Percentiles rank a stretch among this genome's conserved stretches.
phyloP scores from a whole-genome alignment of 495 filamentous ascomycete species.

The Aspergillus funiculosus region DNA sequence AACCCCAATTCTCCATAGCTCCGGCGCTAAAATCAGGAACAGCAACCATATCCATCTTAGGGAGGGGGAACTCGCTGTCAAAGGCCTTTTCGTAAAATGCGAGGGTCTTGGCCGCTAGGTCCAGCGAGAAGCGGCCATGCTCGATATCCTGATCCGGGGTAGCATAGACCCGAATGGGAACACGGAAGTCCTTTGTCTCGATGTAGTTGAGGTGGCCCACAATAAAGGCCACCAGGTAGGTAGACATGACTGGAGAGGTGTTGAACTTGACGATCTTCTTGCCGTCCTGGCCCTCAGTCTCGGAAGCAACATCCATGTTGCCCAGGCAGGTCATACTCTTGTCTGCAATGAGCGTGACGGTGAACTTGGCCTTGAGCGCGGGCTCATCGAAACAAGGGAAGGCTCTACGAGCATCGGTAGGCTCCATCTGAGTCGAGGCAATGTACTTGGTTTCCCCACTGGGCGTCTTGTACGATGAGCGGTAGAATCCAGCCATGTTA shows the following conservation, averaged over 20 bases:
- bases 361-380: slow-evolving; percentile 62
- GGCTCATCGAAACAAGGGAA: slow-evolving; percentile 71
- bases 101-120: slow-evolving; percentile 54
- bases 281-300: slow-evolving; percentile 49
- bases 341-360: slow-evolving; percentile 58
- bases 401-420: slow-evolving; percentile 58
- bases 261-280: slow-evolving; percentile 63
- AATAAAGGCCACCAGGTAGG: slow-evolving; percentile 64
- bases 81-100: slow-evolving; percentile 53
- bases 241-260: slow-evolving; percentile 62
- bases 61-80: slow-evolving; percentile 47
- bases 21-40: slow-evolving; percentile 91
- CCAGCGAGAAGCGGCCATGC: slow-evolving; percentile 59
- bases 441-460: slow-evolving; percentile 55
- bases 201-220: slow-evolving; percentile 61
- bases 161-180: slow-evolving; percentile 59
- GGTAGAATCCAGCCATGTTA: slow-evolving; percentile 65
- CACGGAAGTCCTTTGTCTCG: slow-evolving; percentile 58
- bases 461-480: slow-evolving; percentile 55
- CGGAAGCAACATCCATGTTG: slow-evolving; percentile 61
- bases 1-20: slow-evolving; percentile 99
- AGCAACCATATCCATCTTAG: slow-evolving; percentile 99
- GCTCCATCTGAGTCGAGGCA: slow-evolving; percentile 63
- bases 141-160: slow-evolving; percentile 61
- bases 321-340: slow-evolving; percentile 58